Conservation (phyloP, 108 stramenopile genomes). For the Discostella pseudostelligera region DNA sequence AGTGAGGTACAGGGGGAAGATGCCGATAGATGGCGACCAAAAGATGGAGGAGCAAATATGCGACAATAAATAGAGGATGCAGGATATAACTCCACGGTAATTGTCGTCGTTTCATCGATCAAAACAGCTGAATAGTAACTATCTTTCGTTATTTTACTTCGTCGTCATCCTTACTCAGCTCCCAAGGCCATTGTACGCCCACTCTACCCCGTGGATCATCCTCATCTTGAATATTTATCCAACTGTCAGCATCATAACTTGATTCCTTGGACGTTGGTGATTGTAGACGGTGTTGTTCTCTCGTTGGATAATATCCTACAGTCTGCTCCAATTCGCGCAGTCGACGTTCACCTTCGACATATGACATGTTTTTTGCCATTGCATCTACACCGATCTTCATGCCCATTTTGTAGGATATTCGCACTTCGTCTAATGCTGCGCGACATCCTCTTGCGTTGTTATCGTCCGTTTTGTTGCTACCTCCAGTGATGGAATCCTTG, state of each 20-base stretch:
- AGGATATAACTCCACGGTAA: background rate
- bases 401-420: slow-evolving; percentile 31
- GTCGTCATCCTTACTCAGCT: slow-evolving; percentile 11
- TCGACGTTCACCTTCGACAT: slow-evolving; percentile 60
- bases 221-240: slow-evolving; percentile 71
- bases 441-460: slow-evolving; percentile 44
- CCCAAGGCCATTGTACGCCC: slow-evolving; percentile 78
- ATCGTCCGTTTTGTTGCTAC: background rate
- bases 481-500: background rate
- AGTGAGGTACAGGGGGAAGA: slow-evolving; percentile 77
- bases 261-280: background rate
- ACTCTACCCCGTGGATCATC: slow-evolving; percentile 77
- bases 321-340: slow-evolving; percentile 55
- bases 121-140: background rate
- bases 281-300: too few relatives aligned
- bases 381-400: slow-evolving; percentile 50
- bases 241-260: slow-evolving; percentile 56
- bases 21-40: slow-evolving; percentile 79
- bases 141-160: background rate
- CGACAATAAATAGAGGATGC: slow-evolving; percentile 40
- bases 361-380: slow-evolving; percentile 49
- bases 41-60: slow-evolving; percentile 76
- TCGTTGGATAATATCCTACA: slow-evolving; percentile 45
- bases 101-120: background rate
- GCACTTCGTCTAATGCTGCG: slow-evolving; percentile 47